Percentiles rank a stretch among this genome's conserved stretches.
phyloP scores from a whole-genome alignment of 192 early-diverging fungal species.

The Ramicandelaber brevisporus region DNA sequence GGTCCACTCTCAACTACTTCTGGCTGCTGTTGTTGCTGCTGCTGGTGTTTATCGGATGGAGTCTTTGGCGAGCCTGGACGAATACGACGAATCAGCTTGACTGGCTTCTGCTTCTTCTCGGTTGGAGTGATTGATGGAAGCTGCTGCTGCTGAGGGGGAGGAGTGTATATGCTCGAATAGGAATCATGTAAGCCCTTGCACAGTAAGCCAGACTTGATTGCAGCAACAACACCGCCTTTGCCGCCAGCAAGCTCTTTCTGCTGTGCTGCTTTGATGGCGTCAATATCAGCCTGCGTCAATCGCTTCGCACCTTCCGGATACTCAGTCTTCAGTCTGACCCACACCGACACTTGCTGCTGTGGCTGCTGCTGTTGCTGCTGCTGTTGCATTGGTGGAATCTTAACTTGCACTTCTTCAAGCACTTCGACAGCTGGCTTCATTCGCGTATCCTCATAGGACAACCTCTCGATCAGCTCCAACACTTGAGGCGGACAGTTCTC shows the following conservation, averaged over 20 bases:
- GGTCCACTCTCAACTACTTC: conserved; percentile 1
- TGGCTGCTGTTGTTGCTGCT: neutral
- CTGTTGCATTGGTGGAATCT: neutral
- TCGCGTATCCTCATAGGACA: conserved; percentile 14
- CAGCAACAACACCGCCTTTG: neutral
- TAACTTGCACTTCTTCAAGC: conserved; percentile 12
- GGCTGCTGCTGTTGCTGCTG: neutral
- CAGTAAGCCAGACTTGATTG: no score
- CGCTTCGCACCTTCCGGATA: no score
- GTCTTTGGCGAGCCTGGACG: neutral
- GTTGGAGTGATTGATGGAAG: neutral
- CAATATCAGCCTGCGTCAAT: no score
- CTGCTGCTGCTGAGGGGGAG: neutral
- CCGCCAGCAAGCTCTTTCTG: no score
- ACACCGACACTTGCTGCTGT: neutral
- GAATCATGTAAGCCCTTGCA: no score
- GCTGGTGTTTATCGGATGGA: neutral
- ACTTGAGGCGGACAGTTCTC: conserved; percentile 14
- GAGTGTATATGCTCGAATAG: neutral
- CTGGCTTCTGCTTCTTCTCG: neutral
- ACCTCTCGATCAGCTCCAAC: conserved; percentile 14
- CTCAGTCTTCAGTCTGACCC: no score
- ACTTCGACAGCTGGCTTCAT: conserved; percentile 2
- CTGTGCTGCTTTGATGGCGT: no score
- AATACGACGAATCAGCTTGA: neutral